phyloP scores from a whole-genome alignment of 768 basidiomycete species.

The Pleurotus platypus region DNA sequence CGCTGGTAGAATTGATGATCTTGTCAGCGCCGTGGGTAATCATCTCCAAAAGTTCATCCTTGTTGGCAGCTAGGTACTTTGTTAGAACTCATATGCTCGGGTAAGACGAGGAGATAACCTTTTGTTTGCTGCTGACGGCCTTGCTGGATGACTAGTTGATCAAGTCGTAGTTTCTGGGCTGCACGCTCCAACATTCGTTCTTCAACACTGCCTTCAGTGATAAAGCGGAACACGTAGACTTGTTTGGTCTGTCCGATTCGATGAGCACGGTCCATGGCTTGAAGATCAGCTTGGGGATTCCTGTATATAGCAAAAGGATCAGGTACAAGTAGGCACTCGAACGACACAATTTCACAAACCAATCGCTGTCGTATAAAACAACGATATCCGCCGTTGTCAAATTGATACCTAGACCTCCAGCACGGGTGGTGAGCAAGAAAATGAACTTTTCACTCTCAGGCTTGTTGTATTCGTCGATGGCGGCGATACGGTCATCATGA shows the following conservation, averaged over 20 bases:
- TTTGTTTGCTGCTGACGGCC: constrained; percentile 82
- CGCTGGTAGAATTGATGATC: constrained; percentile 73
- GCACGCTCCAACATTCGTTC: constrained; percentile 94
- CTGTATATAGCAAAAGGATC: constrained; percentile 31
- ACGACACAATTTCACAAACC: constrained; percentile 41
- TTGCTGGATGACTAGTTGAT: constrained; percentile 97
- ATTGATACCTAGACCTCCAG: constrained; percentile 96
- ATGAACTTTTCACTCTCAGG: constrained; percentile 94
- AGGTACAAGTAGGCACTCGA: background rate
- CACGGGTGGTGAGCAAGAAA: constrained; percentile 93
- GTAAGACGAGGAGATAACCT: constrained; percentile 35
- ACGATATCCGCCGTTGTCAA: constrained; percentile 93
- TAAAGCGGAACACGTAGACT: constrained; percentile 95
- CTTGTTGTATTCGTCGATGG: constrained; percentile 98
- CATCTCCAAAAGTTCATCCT: constrained; percentile 97
- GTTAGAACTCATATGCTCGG: background rate
- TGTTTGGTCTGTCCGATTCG: constrained; percentile 97
- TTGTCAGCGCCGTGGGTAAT: constrained; percentile 97
- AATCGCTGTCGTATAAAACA: constrained; percentile 94
- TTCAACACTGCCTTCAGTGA: constrained; percentile 94
- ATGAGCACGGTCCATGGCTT: constrained; percentile 98
- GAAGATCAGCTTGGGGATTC: constrained; percentile 98
- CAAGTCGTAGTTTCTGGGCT: constrained; percentile 91
- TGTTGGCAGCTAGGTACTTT: constrained; percentile 67
- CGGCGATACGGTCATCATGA: constrained; percentile 92